These are phyloP conservation scores for Massariosphaeria phaeospora DNA, from an alignment of 495 filamentous ascomycete genomes.

Conservation along the genomic window DNA sequence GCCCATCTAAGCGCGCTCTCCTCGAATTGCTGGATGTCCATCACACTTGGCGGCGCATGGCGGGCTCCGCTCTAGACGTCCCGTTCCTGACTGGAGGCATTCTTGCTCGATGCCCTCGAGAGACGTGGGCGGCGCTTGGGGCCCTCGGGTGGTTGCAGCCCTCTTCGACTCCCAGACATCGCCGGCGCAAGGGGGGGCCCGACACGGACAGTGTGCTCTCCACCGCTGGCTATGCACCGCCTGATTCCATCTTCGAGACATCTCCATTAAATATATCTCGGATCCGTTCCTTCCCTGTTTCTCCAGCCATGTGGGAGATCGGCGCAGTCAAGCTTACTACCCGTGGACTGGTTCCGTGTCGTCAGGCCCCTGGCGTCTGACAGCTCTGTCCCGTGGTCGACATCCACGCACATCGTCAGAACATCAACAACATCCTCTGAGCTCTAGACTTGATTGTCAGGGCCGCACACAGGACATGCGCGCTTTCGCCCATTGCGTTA, in stretches of 20 bases:
- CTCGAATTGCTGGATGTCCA: conserved; percentile 12
- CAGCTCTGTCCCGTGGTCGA: no score
- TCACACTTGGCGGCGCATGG: conserved; percentile 30
- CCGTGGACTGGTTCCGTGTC: no score
- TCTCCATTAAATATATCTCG: not conserved
- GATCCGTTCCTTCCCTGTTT: no score
- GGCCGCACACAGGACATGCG: not conserved
- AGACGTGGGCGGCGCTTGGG: conserved; percentile 7
- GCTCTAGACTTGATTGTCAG: no score
- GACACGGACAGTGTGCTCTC: no score
- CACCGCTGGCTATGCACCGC: no score
- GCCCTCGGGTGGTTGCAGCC: conserved; percentile 4
- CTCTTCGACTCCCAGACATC: not conserved
- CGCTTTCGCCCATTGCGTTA: not conserved
- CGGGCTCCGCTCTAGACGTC: not conserved
- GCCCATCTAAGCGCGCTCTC: conserved; percentile 22
- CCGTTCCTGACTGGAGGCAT: conserved; percentile 11
- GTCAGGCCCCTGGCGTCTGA: no score
- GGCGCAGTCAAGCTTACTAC: no score
- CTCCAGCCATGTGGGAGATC: no score
- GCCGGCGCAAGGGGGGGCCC: conserved; percentile 9
- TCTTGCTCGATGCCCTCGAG: no score
- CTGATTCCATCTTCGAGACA: not conserved
- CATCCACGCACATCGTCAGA: no score
- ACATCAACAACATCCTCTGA: no score